Conservation (phyloP, 1,284 basidiomycete species). For the Cutaneotrichosporon daszewskae region DNA sequence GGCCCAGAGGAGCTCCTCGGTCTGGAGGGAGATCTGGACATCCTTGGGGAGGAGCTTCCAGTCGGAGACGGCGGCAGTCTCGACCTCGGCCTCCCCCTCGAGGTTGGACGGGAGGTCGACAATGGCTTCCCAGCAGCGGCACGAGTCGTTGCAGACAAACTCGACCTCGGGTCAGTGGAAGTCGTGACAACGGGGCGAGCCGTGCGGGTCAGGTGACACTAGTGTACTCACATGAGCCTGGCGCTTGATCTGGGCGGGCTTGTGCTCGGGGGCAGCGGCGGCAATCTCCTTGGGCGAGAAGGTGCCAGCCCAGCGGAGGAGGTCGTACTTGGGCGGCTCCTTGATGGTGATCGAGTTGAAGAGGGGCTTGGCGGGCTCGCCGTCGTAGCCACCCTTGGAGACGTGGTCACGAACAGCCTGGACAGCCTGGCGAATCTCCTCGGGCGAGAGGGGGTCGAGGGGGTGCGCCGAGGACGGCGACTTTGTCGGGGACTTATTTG, state of each 20-base stretch:
- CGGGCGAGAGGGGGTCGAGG: slow-evolving; percentile 46
- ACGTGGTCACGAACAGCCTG: slow-evolving; percentile 33
- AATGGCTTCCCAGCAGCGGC: slow-evolving; percentile 43
- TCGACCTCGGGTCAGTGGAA: slow-evolving; percentile 31
- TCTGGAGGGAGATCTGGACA: slow-evolving; percentile 49
- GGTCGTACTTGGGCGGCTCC: slow-evolving; percentile 43
- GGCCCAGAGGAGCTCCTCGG: slow-evolving; percentile 50
- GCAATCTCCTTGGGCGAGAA: slow-evolving; percentile 36
- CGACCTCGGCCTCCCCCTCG: slow-evolving; percentile 10
- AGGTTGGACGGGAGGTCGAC: slow-evolving; percentile 45
- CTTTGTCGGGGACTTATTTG: slow-evolving; percentile 3
- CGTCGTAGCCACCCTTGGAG: slow-evolving; percentile 17
- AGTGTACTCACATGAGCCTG: slow-evolving; percentile 44
- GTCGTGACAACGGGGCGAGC: not conserved
- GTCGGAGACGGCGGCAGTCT: slow-evolving; percentile 26
- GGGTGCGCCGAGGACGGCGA: slow-evolving; percentile 37
- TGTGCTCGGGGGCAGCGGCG: slow-evolving; percentile 11
- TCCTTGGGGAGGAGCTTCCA: slow-evolving; percentile 44
- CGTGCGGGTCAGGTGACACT: too few species aligned
- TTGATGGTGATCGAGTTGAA: slow-evolving; percentile 44
- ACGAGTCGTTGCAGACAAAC: slow-evolving; percentile 44
- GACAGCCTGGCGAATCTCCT: slow-evolving; percentile 42
- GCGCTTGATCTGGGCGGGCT: slow-evolving; percentile 20
- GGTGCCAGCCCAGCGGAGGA: slow-evolving; percentile 38
- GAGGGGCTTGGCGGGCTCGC: slow-evolving; percentile 22